Evolutionary conservation across 2,329 filamentous ascomycete genomes (phyloP), one percentile per base, ranked within the genome.

Genomic region (Blumeriella jaapii): DNA sequence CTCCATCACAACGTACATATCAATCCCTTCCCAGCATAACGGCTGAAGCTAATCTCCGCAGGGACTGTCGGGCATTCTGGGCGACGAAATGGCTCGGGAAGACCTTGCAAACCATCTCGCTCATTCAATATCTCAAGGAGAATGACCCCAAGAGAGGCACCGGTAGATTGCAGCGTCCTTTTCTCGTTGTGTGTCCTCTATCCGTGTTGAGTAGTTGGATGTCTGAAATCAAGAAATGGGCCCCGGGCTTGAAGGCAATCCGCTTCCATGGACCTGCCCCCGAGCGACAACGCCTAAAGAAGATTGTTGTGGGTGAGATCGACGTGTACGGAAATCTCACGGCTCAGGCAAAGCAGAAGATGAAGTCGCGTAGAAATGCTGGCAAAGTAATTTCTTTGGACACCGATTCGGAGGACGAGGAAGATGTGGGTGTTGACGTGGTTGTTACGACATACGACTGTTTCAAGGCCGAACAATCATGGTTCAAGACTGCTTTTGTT

Each of bases 11-110:
- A 66, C 38, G 49, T 42, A 36, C 26, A n/a, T n/a, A n/a, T n/a
- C 31, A 3, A 31, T 15, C 17, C 24, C 16, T n/a, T 8, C 10
- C 17, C 11, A 11, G 4, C 2, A 5, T 29, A 11, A 7, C 11
- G 12, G n/a, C 13, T 2, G 6, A 31, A 19, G 23, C 38, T 46
- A 25, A 42, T 12, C 18, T 2, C 19, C 25, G 6, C 18, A 46
- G 44, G 60, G 61, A 36, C 53, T 63, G 42, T 59, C 60, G 6
- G 57, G 59, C 5, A 64, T 68, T 23, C 47, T 68, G 2, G 64
- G 64, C 12, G 64, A 68, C 34, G 64, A 67, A 36, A 68, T 67
- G 64, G 64, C 53, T 68, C 4, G 64, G 64, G 16, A 68, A 67
- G 49, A 67, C 64, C 1, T 48, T 68, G 6, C 64, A 68, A 43